A percentile compares a stretch with the other conserved stretches of the same genome.
phyloP scores from a whole-genome alignment of 225 moss, liverwort and hornwort genomes.

The Marchantia paleacea region DNA sequence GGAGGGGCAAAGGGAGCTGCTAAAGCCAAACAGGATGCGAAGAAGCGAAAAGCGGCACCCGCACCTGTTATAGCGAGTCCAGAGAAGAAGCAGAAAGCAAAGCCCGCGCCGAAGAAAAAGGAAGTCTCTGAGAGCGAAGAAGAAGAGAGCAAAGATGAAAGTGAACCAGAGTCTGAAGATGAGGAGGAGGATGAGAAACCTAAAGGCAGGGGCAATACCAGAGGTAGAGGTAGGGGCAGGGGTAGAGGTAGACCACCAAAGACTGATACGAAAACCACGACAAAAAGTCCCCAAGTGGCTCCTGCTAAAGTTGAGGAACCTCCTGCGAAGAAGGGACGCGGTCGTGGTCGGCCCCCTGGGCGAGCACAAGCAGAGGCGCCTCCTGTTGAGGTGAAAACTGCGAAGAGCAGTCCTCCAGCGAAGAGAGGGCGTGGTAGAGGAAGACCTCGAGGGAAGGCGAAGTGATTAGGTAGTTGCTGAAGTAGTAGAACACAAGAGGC shows the following conservation, averaged over 20 bases:
- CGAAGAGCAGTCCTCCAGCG: conserved; percentile 21
- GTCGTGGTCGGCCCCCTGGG: conserved; percentile 14
- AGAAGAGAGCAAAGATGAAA: conserved; percentile 43
- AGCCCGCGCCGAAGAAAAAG: conserved; percentile 56
- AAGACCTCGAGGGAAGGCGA: conserved; percentile 8
- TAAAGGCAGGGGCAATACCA: conserved; percentile 53
- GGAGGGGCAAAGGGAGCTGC: conserved; percentile 34
- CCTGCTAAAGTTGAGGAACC: conserved; percentile 23
- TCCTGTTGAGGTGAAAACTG: conserved; percentile 1
- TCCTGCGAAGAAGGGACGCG: conserved; percentile 15
- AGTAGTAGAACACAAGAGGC: background rate
- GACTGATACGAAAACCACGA: conserved; percentile 8
- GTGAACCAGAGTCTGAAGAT: conserved; percentile 43
- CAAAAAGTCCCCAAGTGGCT: conserved; percentile 11
- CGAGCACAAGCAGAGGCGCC: conserved; percentile 20
- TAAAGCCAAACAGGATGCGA: conserved; percentile 34
- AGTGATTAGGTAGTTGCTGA: background rate
- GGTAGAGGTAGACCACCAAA: conserved; percentile 31
- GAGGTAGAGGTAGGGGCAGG: conserved; percentile 53
- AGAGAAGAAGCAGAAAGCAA: conserved; percentile 51
- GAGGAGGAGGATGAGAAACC: conserved; percentile 54
- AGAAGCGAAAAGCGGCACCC: conserved; percentile 63
- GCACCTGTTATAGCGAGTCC: conserved; percentile 16
- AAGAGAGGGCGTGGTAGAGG: conserved; percentile 35
- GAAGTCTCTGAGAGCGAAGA: conserved; percentile 53